Percentiles rank a stretch among this genome's conserved stretches.
Conservation (phyloP, 768 basidiomycete genomes). For the Lactarius evosmus region DNA sequence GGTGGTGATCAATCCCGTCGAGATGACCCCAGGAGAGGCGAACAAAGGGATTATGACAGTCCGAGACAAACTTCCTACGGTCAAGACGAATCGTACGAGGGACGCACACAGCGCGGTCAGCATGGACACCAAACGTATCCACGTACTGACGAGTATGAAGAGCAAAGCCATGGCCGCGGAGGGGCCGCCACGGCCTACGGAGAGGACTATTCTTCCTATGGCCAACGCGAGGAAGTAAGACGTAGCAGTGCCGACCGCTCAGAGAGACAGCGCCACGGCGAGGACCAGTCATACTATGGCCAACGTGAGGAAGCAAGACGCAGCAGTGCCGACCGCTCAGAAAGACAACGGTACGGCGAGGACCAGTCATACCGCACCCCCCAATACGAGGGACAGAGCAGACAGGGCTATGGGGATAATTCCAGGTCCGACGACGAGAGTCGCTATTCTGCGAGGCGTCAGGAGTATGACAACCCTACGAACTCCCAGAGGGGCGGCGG, state of each 20-base stretch:
- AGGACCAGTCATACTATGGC: conserved; percentile 14
- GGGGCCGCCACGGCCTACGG: neutral
- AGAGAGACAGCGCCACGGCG: conserved; percentile 12
- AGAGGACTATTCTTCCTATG: neutral
- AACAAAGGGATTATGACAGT: conserved; percentile 1
- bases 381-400: neutral
- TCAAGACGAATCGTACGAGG: conserved; percentile 1
- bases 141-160: too few relatives aligned
- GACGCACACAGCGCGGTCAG: too few relatives aligned
- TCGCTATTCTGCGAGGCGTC: conserved; percentile 5
- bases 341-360: conserved; percentile 15
- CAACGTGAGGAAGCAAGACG: neutral
- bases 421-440: neutral
- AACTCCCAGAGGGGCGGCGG: conserved; percentile 10
- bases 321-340: neutral
- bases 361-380: conserved; percentile 15
- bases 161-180: neutral
- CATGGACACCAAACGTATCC: too few relatives aligned
- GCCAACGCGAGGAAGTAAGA: neutral
- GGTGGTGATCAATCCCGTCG: neutral
- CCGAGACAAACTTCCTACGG: conserved; percentile 2
- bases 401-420: neutral
- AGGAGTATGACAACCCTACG: neutral
- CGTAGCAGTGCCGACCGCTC: neutral
- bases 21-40: neutral